Base-by-base conservation (phyloP, 768 basidiomycete genomes). In the Baorangia bicolor region DNA sequence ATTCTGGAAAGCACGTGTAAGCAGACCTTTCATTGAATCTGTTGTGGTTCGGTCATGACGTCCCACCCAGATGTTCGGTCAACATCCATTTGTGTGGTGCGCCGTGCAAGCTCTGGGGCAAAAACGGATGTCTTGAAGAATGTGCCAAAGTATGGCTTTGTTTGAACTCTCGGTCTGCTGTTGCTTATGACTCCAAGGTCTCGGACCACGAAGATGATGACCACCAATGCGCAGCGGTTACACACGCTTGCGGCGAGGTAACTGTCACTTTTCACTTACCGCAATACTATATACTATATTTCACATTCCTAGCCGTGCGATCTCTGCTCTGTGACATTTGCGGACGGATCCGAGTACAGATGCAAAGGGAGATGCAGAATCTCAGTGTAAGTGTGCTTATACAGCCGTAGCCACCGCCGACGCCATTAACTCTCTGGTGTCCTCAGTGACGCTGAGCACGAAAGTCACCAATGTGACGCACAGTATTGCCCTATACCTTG, bases 201-300 rank as follows among this genome's bases (percentile, higher is more conserved):
- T 70, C 72, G 4, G 76, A 68, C 3, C 85, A 86, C 50, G 57
- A 59, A 16, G 83, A 77, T 5, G 75, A 74, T 1, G 78, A 76
- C 20, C 85, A 86, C 58, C 57, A 77, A 45, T 86, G 85, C 56
- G 74, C 81, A 1, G 81, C 82, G 1, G 52, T 64, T 40, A 63
- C 74, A 1, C 85, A 87, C 58, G 76, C 76, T 27, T 86, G 85
- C 51, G 83, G 82, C 50, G 68, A 79, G 77, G 85, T 79, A 60
- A 50, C 56, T 48, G n/a, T 40, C 3, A 4, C 5, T 33, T 27
- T 49, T 14, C n/a, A 8, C 30, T 33, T 51, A 21, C 1, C 5
- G 2, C 18, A 2, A 1, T 20, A 13, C 3, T 5, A 7, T 43
- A 6, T 30, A 1, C 25, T 46, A 50, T 38, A 41, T 45, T 21